Base-by-base conservation (phyloP, 2,329 filamentous ascomycete genomes). In the Phialophora chinensis region DNA sequence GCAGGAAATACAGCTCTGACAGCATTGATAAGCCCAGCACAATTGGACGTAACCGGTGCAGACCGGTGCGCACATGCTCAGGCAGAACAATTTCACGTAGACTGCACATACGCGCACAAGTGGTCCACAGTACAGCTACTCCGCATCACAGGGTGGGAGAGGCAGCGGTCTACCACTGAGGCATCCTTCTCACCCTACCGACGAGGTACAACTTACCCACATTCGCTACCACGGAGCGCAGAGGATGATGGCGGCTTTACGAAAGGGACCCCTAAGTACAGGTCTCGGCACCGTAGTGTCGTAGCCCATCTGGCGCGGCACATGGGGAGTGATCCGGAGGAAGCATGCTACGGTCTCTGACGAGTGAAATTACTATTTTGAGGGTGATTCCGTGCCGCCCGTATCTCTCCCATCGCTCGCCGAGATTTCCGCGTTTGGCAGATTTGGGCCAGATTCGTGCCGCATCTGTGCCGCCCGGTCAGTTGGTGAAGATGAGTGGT, bases 361-460 rank as follows among this genome's bases (percentile, higher is more conserved):
- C 20, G 20, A 11, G 25, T 38, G 38, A 56, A 3, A 11, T 33
- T 56, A 10, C 52, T 62, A 56, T 47, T 11, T 29, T 2, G 52
- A 25, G 10, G 20, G 12, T 25, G 38, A 42, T 53, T 29, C 25
- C 20, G 57, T 65, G 38, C 58, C 58, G 20, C 63, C 58, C 4
- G 58, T 66, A 47, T 62, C 52, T 58, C 63, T 57, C n/a, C 29
- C 63, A 49, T 66, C 63, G 17, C 29, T 52, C 25, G 42, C 49
- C 49, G 33, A 12, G 33, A 4, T 17, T 55, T 42, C 14, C 14
- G 12, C 38, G 14, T 31, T 20, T 8, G 52, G 10, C 23, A 31
- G 14, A 31, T n/a, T 31, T 17, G 29, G 27, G 23, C 23, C 1
- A 4, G 25, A 11, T 1, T 53, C 47, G 17, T 29, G n/a, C 25